Conservation (phyloP, 805 yeast species). For the Monosporozyma servazzii region DNA sequence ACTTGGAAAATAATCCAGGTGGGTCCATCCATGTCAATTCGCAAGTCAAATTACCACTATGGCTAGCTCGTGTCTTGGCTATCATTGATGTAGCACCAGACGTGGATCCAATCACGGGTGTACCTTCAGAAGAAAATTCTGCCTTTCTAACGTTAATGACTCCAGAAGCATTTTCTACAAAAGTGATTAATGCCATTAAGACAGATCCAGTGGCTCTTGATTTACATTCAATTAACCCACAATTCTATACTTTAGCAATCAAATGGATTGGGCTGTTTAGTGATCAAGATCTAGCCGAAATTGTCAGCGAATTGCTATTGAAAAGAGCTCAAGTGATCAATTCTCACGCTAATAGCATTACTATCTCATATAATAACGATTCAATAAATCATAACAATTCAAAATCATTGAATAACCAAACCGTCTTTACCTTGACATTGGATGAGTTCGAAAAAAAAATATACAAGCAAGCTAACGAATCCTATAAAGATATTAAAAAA, state of each 20-base stretch:
- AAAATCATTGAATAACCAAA: not conserved
- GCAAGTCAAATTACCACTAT: constrained; percentile 70
- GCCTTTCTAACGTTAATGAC: constrained; percentile 59
- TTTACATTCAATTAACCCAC: constrained; percentile 51
- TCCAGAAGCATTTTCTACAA: constrained; percentile 59
- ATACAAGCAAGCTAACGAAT: constrained; percentile 45
- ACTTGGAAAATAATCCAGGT: constrained; percentile 70
- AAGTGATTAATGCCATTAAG: constrained; percentile 74
- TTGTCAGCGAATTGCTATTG: constrained; percentile 44
- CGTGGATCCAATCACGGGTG: constrained; percentile 8
- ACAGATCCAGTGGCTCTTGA: constrained; percentile 62
- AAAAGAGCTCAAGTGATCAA: constrained; percentile 63
- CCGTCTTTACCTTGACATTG: constrained; percentile 46
- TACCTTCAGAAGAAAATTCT: constrained; percentile 15
- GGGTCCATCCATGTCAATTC: constrained; percentile 44
- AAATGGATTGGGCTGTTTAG: constrained; percentile 70
- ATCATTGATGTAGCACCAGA: constrained; percentile 27
- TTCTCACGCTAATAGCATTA: constrained; percentile 44
- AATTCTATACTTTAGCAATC: constrained; percentile 60
- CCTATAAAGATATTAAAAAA: constrained; percentile 35
- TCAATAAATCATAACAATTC: constrained; percentile 5
- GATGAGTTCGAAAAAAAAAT: constrained; percentile 69
- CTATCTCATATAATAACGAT: constrained; percentile 3
- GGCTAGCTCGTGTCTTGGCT: constrained; percentile 81
- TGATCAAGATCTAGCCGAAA: constrained; percentile 51